phyloP scores from a whole-genome alignment of 139 green algal species.

The Volvox reticuliferus region DNA sequence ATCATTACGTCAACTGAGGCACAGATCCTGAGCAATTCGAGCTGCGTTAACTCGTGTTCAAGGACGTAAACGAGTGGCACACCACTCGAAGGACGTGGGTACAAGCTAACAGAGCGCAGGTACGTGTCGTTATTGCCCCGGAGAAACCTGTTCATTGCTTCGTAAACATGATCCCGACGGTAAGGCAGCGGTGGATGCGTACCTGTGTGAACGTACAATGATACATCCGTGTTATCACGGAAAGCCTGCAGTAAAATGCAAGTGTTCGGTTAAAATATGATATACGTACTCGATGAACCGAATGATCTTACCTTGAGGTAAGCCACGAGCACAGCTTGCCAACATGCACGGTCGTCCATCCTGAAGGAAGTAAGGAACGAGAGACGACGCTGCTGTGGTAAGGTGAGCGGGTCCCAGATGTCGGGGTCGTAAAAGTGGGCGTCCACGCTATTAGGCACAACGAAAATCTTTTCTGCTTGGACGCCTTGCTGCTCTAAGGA shows the following conservation, averaged over 20 bases:
- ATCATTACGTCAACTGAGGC: slow-evolving; percentile 60
- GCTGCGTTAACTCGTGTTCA: background rate
- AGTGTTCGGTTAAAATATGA: too few species aligned
- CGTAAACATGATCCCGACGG: background rate
- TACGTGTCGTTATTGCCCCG: background rate
- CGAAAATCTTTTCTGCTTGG: slow-evolving; percentile 36
- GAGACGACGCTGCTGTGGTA: background rate
- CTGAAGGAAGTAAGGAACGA: slow-evolving; percentile 66
- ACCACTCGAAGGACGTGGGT: background rate
- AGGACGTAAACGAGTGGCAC: slow-evolving; percentile 53
- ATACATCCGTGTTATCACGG: background rate
- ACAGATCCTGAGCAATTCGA: background rate
- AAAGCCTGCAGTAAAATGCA: background rate
- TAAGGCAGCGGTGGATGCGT: background rate
- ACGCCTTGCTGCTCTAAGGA: slow-evolving; percentile 41
- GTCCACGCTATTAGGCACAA: slow-evolving; percentile 53
- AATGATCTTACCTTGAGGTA: slow-evolving; percentile 25
- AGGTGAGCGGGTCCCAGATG: background rate
- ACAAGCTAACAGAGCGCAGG: background rate
- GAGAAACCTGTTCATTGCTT: background rate
- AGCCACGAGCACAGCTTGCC: slow-evolving; percentile 48
- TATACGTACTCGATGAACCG: too few species aligned
- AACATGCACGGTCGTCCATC: slow-evolving; percentile 58
- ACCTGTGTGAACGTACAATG: background rate
- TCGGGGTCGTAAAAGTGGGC: slow-evolving; percentile 19